phyloP scores from a whole-genome alignment of 306 rosid species.

The Lotus japonicus region DNA sequence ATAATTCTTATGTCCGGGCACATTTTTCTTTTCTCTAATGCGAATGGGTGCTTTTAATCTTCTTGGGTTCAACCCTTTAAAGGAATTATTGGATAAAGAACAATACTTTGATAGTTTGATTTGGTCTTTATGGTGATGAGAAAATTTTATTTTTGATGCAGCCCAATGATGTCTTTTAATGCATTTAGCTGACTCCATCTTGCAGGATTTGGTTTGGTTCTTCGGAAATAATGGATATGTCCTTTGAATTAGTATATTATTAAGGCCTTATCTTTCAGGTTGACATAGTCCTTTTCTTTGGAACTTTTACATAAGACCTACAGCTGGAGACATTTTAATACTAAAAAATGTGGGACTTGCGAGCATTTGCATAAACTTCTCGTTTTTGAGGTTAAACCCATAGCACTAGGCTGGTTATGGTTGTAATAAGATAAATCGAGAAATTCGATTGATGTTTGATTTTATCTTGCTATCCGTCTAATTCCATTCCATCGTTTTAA shows the following conservation, averaged over 20 bases:
- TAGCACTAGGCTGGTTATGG: constrained; percentile 4
- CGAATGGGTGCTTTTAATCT: not conserved
- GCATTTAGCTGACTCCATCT: not conserved
- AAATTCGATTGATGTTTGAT: not conserved
- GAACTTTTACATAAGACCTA: not conserved
- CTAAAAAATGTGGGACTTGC: not conserved
- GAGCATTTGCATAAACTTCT: not conserved
- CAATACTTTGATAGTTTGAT: not conserved
- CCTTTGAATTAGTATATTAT: not conserved
- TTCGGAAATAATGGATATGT: not conserved
- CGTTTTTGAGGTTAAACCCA: not conserved
- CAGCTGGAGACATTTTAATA: not conserved
- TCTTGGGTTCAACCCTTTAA: not conserved
- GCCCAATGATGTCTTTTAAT: not conserved
- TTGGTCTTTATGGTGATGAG: not conserved
- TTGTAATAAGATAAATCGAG: constrained; percentile 16
- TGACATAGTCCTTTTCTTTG: not conserved
- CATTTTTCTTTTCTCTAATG: not conserved
- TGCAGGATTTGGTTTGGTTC: not conserved
- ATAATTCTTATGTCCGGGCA: not conserved
- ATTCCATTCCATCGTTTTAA: constrained; percentile 1
- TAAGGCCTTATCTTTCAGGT: not conserved
- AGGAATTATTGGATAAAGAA: not conserved
- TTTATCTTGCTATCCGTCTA: constrained; percentile 8
- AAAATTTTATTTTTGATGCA: not conserved